A percentile compares a stretch with the other conserved stretches of the same genome.
These are phyloP conservation scores for Jatropha podagrica DNA, from an alignment of 441 rosid genomes.

Conservation along the genomic window DNA sequence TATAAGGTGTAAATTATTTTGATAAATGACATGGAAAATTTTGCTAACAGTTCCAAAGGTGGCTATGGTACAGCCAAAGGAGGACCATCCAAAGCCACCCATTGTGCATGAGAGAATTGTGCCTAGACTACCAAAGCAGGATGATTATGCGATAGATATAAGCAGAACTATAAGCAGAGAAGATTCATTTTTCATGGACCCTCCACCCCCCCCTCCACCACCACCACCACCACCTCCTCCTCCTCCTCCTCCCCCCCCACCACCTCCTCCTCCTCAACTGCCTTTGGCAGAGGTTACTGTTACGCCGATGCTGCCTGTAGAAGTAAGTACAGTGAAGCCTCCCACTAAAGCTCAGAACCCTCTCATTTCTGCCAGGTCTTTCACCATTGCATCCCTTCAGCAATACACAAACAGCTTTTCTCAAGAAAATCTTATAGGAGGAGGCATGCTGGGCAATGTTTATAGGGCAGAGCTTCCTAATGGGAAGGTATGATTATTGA, in stretches of 20 bases:
- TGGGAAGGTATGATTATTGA: slow-evolving; percentile 61
- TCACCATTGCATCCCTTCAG: slow-evolving; percentile 92
- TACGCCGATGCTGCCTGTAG: slow-evolving; percentile 49
- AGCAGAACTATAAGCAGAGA: slow-evolving; percentile 42
- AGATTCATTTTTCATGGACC: slow-evolving; percentile 38
- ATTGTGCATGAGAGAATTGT: slow-evolving; percentile 45
- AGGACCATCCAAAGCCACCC: slow-evolving; percentile 44
- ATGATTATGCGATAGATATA: slow-evolving; percentile 59
- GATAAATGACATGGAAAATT: slow-evolving; percentile 2
- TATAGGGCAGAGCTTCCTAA: slow-evolving; percentile 83
- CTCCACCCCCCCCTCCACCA: slow-evolving; percentile 1
- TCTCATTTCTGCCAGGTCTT: slow-evolving; percentile 62
- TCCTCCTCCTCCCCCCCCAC: slow-evolving; percentile 44
- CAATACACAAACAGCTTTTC: slow-evolving; percentile 96
- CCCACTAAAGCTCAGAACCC: slow-evolving; percentile 41
- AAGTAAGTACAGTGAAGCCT: slow-evolving; percentile 44
- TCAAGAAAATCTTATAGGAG: slow-evolving; percentile 83
- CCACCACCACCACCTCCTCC: slow-evolving; percentile 27
- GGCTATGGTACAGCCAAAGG: slow-evolving; percentile 30
- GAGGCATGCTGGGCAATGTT: slow-evolving; percentile 94
- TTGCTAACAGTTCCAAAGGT: slow-evolving; percentile 45
- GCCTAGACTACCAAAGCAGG: slow-evolving; percentile 41
- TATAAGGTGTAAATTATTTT: slow-evolving; percentile 11
- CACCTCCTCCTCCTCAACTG: slow-evolving; percentile 49
- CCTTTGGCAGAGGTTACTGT: slow-evolving; percentile 49